Conservation (phyloP, 495 filamentous ascomycete genomes). For the Podospora bellae-mahoneyi region DNA sequence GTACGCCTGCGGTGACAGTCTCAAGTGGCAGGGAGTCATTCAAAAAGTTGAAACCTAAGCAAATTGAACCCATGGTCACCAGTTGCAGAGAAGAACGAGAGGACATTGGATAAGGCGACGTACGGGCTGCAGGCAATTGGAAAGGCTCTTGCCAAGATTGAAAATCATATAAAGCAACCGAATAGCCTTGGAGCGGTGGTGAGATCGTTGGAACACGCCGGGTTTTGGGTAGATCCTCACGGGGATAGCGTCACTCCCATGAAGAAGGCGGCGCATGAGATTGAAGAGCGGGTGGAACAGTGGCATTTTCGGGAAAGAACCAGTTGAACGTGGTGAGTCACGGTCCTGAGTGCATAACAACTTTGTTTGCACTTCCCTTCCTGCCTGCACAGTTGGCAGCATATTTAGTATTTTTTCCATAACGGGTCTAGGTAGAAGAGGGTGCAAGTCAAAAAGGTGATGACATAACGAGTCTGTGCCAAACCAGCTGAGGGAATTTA, state of each 20-base stretch:
- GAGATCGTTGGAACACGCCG: not conserved
- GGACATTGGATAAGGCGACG: not conserved
- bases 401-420: too few relatives aligned
- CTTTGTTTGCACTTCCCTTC: not conserved
- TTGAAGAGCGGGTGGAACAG: not conserved
- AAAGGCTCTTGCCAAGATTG: not conserved
- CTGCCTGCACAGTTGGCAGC: not conserved
- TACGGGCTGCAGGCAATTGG: not conserved
- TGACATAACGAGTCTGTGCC: too few relatives aligned
- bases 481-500: too few relatives aligned
- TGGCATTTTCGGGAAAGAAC: not conserved
- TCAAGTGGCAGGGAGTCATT: not conserved
- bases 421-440: too few relatives aligned
- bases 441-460: too few relatives aligned
- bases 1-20: not conserved
- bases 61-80: not conserved
- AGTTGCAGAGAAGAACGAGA: not conserved
- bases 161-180: not conserved
- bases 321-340: not conserved
- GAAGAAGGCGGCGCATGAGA: not conserved
- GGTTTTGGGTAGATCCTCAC: not conserved
- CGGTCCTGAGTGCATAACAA: not conserved
- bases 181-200: not conserved
- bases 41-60: not conserved
- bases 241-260: not conserved